Conservation (phyloP, 2,329 filamentous ascomycete genomes). For the Colletotrichum musae region DNA sequence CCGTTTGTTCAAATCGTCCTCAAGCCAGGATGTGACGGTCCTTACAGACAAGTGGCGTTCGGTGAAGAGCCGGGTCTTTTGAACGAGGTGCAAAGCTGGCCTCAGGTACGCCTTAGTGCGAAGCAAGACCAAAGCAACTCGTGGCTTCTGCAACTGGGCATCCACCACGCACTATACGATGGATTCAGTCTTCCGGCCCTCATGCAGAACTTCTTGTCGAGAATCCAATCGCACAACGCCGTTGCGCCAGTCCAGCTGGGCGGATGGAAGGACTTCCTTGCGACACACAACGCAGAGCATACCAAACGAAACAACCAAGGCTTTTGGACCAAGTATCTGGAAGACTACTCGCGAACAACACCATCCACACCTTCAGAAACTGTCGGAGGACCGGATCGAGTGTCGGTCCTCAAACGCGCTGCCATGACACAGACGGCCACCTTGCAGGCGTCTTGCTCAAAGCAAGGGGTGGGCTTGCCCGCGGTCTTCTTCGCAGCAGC, state of each 20-base stretch:
- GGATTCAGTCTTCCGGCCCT: conserved; percentile 81
- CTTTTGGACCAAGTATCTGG: conserved; percentile 46
- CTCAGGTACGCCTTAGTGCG: conserved; percentile 28
- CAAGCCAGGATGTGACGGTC: conserved; percentile 48
- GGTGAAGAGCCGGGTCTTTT: conserved; percentile 27
- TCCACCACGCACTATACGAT: conserved; percentile 93
- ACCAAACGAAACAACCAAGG: background rate
- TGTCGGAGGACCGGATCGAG: conserved; percentile 47
- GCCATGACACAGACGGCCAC: conserved; percentile 57
- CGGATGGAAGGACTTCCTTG: conserved; percentile 23
- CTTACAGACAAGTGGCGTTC: conserved; percentile 44
- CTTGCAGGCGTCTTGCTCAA: conserved; percentile 54
- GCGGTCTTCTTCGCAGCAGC: conserved; percentile 82
- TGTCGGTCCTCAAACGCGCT: conserved; percentile 59
- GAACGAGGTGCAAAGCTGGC: background rate
- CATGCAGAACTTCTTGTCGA: conserved; percentile 53
- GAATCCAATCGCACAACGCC: background rate
- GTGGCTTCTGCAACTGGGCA: conserved; percentile 65
- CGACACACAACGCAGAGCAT: background rate
- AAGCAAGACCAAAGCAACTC: conserved; percentile 37
- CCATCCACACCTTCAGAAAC: conserved; percentile 32
- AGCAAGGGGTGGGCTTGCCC: conserved; percentile 75
- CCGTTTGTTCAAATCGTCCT: conserved; percentile 77
- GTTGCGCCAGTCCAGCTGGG: background rate
- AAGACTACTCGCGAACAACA: conserved; percentile 37